Percentiles rank a stretch among this genome's conserved stretches.
Evolutionary conservation across 2,329 filamentous ascomycete species (phyloP).

Genomic region (Plectosphaerella sp.): DNA sequence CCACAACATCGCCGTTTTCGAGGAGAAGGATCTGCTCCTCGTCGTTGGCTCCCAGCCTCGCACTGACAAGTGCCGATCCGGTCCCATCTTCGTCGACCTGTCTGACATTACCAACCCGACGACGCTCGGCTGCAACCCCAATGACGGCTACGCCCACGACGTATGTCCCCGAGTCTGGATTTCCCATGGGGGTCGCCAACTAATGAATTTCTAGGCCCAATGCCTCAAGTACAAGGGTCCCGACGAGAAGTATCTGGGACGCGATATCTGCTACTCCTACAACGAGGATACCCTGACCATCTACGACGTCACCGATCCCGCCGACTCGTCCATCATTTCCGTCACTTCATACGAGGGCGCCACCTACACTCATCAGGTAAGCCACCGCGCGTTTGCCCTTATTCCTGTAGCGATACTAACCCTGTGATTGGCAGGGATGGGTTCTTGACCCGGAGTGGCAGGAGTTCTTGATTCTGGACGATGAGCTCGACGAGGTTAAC

Average conservation of each 20-base stretch:
- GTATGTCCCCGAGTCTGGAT: not conserved
- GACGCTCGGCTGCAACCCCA: constrained; percentile 39
- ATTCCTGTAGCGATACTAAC: constrained; percentile 11
- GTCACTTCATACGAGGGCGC: constrained; percentile 45
- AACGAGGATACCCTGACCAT: constrained; percentile 46
- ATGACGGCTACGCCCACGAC: constrained; percentile 46
- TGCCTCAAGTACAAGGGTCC: constrained; percentile 49
- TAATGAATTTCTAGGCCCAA: constrained; percentile 29
- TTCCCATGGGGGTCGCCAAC: not conserved
- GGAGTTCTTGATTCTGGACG: constrained; percentile 34
- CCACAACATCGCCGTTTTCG: constrained; percentile 45
- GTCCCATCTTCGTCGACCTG: constrained; percentile 51
- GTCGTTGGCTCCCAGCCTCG: constrained; percentile 30
- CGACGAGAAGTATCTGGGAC: constrained; percentile 35
- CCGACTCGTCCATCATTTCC: constrained; percentile 38
- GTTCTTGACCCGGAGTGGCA: constrained; percentile 39
- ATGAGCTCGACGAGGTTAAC: constrained; percentile 42
- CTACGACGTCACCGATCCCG: constrained; percentile 46
- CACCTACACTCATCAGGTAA: constrained; percentile 49
- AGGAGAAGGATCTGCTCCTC: constrained; percentile 37
- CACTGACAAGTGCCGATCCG: constrained; percentile 36
- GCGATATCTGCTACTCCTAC: constrained; percentile 49
- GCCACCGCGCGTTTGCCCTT: not conserved
- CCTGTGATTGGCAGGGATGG: constrained; percentile 52
- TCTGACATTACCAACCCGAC: constrained; percentile 43